Conservation (phyloP, 169 alveolate species). For the Cryptosporidium ryanae region DNA sequence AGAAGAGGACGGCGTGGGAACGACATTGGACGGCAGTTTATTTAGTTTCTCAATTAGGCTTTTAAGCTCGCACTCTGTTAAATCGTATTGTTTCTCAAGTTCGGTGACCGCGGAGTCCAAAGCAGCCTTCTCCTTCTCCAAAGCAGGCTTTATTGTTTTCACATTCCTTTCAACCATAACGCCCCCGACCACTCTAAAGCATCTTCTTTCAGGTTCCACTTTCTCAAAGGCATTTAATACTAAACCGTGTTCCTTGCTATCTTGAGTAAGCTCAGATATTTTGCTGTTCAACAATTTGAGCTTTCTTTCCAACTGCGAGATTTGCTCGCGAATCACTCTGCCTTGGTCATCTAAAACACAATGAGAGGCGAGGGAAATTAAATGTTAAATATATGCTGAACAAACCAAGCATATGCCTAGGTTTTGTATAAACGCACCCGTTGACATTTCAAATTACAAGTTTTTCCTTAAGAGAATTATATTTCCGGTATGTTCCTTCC, state of each 20-base stretch:
- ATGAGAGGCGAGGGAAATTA: background rate
- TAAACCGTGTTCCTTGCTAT: slow-evolving; percentile 86
- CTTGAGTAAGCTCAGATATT: slow-evolving; percentile 87
- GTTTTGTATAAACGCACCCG: slow-evolving; percentile 9
- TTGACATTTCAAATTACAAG: slow-evolving; percentile 17
- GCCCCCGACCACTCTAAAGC: slow-evolving; percentile 90
- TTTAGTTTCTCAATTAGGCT: slow-evolving; percentile 12
- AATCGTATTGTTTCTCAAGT: slow-evolving; percentile 68
- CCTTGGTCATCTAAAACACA: no score
- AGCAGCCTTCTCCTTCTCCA: slow-evolving; percentile 81
- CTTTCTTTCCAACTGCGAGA: slow-evolving; percentile 79
- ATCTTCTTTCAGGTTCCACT: slow-evolving; percentile 86
- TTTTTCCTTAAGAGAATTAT: no score
- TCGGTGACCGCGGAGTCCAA: slow-evolving; percentile 54
- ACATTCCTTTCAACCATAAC: slow-evolving; percentile 91
- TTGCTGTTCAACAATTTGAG: slow-evolving; percentile 77
- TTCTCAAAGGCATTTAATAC: slow-evolving; percentile 87
- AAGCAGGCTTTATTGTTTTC: slow-evolving; percentile 89
- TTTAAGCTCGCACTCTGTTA: slow-evolving; percentile 51
- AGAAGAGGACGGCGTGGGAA: background rate
- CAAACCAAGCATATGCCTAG: background rate
- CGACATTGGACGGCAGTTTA: background rate
- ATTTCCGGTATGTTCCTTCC: no score
- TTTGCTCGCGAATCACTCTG: slow-evolving; percentile 15
- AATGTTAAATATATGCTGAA: background rate